Percentiles rank a stretch among this genome's conserved stretches.
Evolutionary conservation across 345 rosid genomes (phyloP).

Genomic region (Jatropha curcas): DNA sequence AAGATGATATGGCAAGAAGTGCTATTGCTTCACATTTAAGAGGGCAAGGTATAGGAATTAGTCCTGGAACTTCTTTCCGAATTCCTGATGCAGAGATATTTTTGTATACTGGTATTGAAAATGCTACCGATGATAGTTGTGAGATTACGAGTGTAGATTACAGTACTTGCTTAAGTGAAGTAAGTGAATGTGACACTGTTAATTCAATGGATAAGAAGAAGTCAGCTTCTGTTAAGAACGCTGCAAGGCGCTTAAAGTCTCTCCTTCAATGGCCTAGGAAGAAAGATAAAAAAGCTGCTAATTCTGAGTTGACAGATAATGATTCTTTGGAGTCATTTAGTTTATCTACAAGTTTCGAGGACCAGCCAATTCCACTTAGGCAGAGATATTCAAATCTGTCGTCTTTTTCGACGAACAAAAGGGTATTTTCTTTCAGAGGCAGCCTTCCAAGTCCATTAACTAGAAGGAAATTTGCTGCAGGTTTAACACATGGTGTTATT

Average conservation of each 20-base stretch:
- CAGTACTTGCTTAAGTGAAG: slow-evolving; percentile 48
- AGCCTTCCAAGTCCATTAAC: slow-evolving; percentile 77
- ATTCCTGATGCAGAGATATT: slow-evolving; percentile 89
- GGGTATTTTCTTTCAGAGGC: slow-evolving; percentile 41
- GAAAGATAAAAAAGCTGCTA: slow-evolving; percentile 39
- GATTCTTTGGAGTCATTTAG: slow-evolving; percentile 32
- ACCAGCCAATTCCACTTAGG: slow-evolving; percentile 61
- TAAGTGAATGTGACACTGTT: slow-evolving; percentile 34
- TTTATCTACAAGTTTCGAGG: slow-evolving; percentile 24
- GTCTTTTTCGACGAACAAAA: slow-evolving; percentile 44
- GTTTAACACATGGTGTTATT: slow-evolving; percentile 75
- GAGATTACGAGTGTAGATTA: slow-evolving; percentile 42
- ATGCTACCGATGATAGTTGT: slow-evolving; percentile 25
- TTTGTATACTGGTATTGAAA: slow-evolving; percentile 54
- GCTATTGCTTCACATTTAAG: slow-evolving; percentile 47
- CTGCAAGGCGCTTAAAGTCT: slow-evolving; percentile 61
- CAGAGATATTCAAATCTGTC: slow-evolving; percentile 52
- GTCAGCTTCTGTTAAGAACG: slow-evolving; percentile 30
- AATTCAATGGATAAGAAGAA: slow-evolving; percentile 23
- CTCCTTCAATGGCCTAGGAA: slow-evolving; percentile 65
- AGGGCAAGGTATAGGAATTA: slow-evolving; percentile 58
- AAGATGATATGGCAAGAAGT: slow-evolving; percentile 37
- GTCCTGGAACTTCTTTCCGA: slow-evolving; percentile 84
- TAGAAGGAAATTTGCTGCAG: slow-evolving; percentile 58
- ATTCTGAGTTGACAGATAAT: slow-evolving; percentile 26